A percentile compares a stretch with the other conserved stretches of the same genome.
These are phyloP conservation scores for Carpinus fangiana DNA, from an alignment of 306 rosid genomes.

Conservation along the genomic window DNA sequence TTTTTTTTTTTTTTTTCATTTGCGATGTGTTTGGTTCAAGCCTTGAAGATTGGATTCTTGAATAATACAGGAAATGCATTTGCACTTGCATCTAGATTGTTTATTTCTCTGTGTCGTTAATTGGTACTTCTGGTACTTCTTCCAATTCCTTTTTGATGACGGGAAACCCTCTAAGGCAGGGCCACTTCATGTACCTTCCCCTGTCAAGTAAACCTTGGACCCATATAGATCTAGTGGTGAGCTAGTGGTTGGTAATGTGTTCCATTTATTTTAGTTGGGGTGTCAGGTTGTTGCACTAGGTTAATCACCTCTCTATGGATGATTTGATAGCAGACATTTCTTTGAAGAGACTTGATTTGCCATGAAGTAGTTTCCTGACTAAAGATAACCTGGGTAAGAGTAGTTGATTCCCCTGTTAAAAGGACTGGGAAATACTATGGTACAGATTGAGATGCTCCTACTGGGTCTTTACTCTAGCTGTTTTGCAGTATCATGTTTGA, in stretches of 20 bases:
- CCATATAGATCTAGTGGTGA: neutral
- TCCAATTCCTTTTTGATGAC: neutral
- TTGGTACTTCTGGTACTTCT: neutral
- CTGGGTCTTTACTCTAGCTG: neutral
- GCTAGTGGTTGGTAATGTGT: neutral
- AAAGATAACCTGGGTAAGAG: constrained; percentile 1
- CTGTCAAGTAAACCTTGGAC: too few species aligned
- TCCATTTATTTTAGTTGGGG: neutral
- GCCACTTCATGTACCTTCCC: too few species aligned
- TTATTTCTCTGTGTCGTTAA: neutral
- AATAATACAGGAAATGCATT: neutral
- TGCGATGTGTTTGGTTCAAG: neutral
- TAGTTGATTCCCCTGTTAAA: neutral
- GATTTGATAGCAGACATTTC: neutral
- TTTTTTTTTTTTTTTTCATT: neutral
- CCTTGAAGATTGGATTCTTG: neutral
- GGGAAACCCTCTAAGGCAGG: too few species aligned
- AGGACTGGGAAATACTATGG: neutral
- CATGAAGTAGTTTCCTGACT: neutral
- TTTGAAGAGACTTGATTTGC: neutral
- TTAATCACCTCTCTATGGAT: neutral
- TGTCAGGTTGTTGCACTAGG: neutral
- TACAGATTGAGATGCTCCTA: neutral
- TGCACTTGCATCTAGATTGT: neutral
- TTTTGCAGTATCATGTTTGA: neutral